These are phyloP conservation scores for Coprinopsis strossmayeri DNA, from an alignment of 768 basidiomycete species.

Conservation along the genomic window DNA sequence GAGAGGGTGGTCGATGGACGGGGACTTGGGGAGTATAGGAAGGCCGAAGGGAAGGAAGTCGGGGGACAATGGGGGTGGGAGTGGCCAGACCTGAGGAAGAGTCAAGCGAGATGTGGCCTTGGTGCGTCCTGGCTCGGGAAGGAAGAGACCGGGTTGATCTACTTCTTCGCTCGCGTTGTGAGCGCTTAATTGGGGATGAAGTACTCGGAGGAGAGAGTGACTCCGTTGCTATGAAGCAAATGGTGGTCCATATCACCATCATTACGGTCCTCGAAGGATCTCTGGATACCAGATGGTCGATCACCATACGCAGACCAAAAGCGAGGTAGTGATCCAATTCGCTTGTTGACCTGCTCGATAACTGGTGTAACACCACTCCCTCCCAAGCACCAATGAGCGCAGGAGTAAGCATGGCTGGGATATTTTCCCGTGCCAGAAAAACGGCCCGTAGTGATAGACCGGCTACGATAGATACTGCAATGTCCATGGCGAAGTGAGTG, in stretches of 20 bases:
- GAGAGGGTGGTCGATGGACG: conserved; percentile 26
- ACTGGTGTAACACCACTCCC: conserved; percentile 34
- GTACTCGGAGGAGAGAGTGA: conserved; percentile 21
- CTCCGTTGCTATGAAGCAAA: conserved; percentile 29
- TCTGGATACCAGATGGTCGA: conserved; percentile 35
- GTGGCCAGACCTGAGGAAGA: conserved; percentile 11
- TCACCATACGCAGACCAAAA: conserved; percentile 33
- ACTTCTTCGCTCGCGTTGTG: conserved; percentile 15
- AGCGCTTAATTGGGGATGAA: conserved; percentile 14
- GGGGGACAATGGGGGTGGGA: conserved; percentile 16
- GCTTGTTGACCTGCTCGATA: conserved; percentile 24
- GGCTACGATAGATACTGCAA: conserved; percentile 30
- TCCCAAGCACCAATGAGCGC: conserved; percentile 38
- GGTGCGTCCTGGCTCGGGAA: conserved; percentile 26
- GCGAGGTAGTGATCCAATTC: conserved; percentile 34
- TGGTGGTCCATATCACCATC: conserved; percentile 30
- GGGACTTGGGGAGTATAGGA: conserved; percentile 16
- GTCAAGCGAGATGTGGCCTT: conserved; percentile 12
- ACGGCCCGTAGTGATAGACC: conserved; percentile 35
- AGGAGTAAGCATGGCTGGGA: conserved; percentile 23
- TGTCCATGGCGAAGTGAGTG: conserved; percentile 28
- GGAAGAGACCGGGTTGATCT: conserved; percentile 17
- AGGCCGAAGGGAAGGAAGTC: conserved; percentile 14
- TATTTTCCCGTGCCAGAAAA: conserved; percentile 22
- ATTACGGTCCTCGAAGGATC: conserved; percentile 25